Base-by-base conservation (phyloP, 2,329 filamentous ascomycete species). In the Dothistroma pini region DNA sequence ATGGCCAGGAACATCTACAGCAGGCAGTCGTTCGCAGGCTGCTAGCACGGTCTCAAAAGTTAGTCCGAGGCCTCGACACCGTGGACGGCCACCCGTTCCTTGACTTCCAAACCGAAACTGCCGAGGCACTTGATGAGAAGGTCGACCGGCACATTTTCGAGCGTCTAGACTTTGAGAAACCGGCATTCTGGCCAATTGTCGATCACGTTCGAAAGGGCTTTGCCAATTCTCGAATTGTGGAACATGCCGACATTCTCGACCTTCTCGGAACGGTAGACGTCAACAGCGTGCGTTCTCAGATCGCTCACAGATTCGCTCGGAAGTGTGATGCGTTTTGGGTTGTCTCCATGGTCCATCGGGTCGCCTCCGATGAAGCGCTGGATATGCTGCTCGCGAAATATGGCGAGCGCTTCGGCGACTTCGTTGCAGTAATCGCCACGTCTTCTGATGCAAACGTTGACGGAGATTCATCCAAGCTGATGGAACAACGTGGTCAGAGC, bases 241-340 rank as follows among this genome's bases (percentile, higher is more conserved):
- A 63, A 11, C 52, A 64, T n/a, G 38, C 68, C 3, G 63, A 67
- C 0, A 21, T 73, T 21, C 61, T 64, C 0, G 71, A 73, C 52
- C 62, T 71, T 10, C 70, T 69, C 16, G 68, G 70, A 4, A 64
- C 70, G 3, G 59, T 59, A 0, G 71, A 73, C 53, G 69, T 57
- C 14, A 69, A 69, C 22, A 41, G 62, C 4, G 53, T 66, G 1
- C 63, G 70, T 0, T 64, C 63, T 35, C 62, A 66, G 2, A 49
- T 62, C 3, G 62, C 62, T 7, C 56, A 62, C 7, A 63, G 64
- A 4, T 64, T 66, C 34, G 60, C 71, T 32, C 41, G 60, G 10
- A 59, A 49, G 1, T 69, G 69, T 48, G 67, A 71, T 48, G 55
- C 59, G 9, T 47, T 73, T 7, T 69, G 68, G 67, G 55, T 67